phyloP scores from a whole-genome alignment of 768 basidiomycete species.

The Agrocybe praecox region DNA sequence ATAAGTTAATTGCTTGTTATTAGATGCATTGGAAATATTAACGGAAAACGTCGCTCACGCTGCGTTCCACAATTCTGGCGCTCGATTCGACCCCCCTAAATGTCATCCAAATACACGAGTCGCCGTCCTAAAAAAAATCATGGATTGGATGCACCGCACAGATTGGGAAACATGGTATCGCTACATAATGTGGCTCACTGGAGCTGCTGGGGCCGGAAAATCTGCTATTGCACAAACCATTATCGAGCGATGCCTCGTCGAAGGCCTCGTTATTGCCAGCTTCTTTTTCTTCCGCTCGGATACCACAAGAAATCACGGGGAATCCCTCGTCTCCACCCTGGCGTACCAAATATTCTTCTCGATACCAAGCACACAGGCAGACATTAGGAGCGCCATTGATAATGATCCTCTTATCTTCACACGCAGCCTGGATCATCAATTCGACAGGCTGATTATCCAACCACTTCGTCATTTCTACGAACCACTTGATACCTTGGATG shows the following conservation, averaged over 20 bases:
- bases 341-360: conserved; percentile 10
- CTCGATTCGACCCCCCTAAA: conserved; percentile 9
- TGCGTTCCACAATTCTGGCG: conserved; percentile 14
- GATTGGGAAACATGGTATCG: conserved; percentile 8
- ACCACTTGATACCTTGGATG: neutral
- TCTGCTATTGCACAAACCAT: conserved; percentile 16
- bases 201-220: conserved; percentile 18
- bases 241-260: conserved; percentile 4
- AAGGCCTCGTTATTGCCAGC: neutral
- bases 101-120: conserved; percentile 16
- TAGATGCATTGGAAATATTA: conserved; percentile 22
- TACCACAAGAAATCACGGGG: neutral
- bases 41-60: conserved; percentile 32
- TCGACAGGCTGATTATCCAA: neutral
- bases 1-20: conserved; percentile 7
- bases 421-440: neutral
- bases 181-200: conserved; percentile 16
- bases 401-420: conserved; percentile 3
- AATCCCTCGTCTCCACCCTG: conserved; percentile 7
- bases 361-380: neutral
- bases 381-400: neutral
- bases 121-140: conserved; percentile 5
- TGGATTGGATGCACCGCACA: conserved; percentile 13
- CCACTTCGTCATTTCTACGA: neutral
- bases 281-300: conserved; percentile 14